Evolutionary conservation across 345 rosid genomes (phyloP).

Genomic region (Gossypium australe): DNA sequence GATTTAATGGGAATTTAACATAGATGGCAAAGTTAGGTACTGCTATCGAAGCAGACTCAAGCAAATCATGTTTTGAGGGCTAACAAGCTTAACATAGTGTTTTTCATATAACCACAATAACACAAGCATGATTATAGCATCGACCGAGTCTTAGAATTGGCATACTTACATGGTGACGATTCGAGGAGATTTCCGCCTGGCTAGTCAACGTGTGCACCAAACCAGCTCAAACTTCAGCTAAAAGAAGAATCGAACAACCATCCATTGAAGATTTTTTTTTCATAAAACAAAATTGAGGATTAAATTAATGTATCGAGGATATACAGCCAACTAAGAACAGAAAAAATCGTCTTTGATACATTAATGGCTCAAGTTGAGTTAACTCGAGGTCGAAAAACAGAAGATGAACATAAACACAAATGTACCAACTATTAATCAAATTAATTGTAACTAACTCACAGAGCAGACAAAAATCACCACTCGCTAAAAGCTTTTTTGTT

Average conservation of each 20-base stretch:
- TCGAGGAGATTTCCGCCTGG: neutral
- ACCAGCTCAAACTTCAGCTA: slow-evolving; percentile 8
- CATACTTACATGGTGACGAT: neutral
- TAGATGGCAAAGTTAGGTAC: neutral
- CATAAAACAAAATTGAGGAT: slow-evolving; percentile 5
- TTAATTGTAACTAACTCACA: slow-evolving; percentile 37
- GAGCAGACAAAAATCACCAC: slow-evolving; percentile 39
- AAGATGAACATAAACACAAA: slow-evolving; percentile 16
- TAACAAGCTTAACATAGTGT: neutral
- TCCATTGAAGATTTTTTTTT: neutral
- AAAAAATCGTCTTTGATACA: slow-evolving; percentile 29
- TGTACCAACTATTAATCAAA: slow-evolving; percentile 23
- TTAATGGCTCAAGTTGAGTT: slow-evolving; percentile 28
- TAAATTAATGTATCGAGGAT: slow-evolving; percentile 17
- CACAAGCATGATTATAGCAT: neutral
- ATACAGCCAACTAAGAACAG: slow-evolving; percentile 21
- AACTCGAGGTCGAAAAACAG: slow-evolving; percentile 17
- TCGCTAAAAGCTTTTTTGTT: slow-evolving; percentile 36
- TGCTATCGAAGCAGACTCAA: neutral
- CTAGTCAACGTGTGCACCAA: neutral
- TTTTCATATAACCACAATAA: neutral
- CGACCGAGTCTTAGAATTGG: neutral
- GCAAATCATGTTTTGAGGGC: neutral
- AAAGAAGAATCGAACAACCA: slow-evolving; percentile 3
- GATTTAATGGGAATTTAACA: neutral